These are phyloP conservation scores for Orbilia oligospora DNA, from an alignment of 2,329 filamentous ascomycete species.

Conservation along the genomic window DNA sequence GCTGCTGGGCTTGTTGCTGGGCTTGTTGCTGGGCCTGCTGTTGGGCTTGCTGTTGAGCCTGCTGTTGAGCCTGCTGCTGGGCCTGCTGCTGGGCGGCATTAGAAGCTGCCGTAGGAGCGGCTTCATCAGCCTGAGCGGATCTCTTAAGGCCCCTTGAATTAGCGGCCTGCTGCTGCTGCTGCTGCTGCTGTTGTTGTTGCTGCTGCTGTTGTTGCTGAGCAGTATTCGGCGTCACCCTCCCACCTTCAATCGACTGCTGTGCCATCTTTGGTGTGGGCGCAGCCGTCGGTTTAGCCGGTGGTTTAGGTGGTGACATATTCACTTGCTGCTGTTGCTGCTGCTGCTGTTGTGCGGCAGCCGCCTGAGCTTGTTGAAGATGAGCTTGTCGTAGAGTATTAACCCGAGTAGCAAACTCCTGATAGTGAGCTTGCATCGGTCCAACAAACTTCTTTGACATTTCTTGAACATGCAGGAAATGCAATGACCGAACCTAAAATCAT, in stretches of 20 bases:
- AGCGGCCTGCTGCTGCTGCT: constrained; percentile 22
- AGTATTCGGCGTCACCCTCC: neutral
- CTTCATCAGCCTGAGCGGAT: constrained; percentile 29
- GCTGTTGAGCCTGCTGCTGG: constrained; percentile 12
- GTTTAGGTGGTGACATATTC: constrained; percentile 52
- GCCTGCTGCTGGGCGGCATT: constrained; percentile 10
- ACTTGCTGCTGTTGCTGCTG: constrained; percentile 22
- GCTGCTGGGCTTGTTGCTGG: constrained; percentile 28
- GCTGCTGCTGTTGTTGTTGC: constrained; percentile 16
- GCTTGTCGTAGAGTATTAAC: constrained; percentile 26
- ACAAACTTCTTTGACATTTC: constrained; percentile 48
- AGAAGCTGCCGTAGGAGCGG: neutral
- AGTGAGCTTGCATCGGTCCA: constrained; percentile 36
- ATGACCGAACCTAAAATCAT: constrained; percentile 33
- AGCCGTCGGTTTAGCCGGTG: constrained; percentile 31
- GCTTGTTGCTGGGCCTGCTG: constrained; percentile 3
- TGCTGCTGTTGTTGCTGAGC: constrained; percentile 12
- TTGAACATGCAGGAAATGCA: constrained; percentile 56
- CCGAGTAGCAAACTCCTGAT: constrained; percentile 43
- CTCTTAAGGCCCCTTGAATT: constrained; percentile 36
- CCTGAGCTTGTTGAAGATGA: constrained; percentile 41
- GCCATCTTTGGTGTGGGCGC: constrained; percentile 55
- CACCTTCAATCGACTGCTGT: constrained; percentile 42
- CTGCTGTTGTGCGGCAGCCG: constrained; percentile 16
- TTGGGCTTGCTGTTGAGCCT: constrained; percentile 10